Evolutionary conservation across 1,284 basidiomycete species (phyloP), one percentile per base, ranked within the genome.

Genomic region (Rhodotorula sp.): DNA sequence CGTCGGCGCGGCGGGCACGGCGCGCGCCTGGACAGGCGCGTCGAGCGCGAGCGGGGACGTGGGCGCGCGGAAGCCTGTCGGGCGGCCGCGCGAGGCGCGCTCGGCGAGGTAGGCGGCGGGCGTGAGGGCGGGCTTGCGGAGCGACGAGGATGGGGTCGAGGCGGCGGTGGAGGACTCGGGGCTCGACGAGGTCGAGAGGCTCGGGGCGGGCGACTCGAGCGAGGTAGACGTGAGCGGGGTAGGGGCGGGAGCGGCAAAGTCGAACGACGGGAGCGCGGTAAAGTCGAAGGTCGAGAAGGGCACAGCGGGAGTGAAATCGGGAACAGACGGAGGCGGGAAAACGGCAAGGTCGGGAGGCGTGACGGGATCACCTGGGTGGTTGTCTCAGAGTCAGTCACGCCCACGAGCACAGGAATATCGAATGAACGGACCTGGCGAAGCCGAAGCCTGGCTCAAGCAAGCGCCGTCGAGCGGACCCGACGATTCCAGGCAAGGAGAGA

Each of bases 1-100:
- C 0, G 86, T 87, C 0, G 87, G 85, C 5, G 81, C 25, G 23
- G 23, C 83, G 14, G 84, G 68, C 76, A 88, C 88, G 10, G 83
- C 84, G 61, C 88, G 85, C 1, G 83, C 72, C 73, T 70, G 71
- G 52, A 73, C 64, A 1, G 74, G 74, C 12, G 74, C 74, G 25
- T 68, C 66, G 46, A 70, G 45, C 5, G 62, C 53, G 25, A 71
- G 25, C 45, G 65, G 62, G 23, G 63, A 25, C 2, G 61, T 57
- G 42, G 62, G 27, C 17, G 56, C 58, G 27, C 73, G 63, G 64
- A 74, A 74, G 14, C 73, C 73, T 34, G 62, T 71, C 13, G 66
- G 59, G 23, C 46, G 59, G 45, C 56, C 21, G 17, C 52, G 46
- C 13, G 19, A 21, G 41, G 21, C 23, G 41, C 8, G 55, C 9